A percentile compares a stretch with the other conserved stretches of the same genome.
These are phyloP conservation scores for Colletotrichum agaves DNA, from an alignment of 2,329 filamentous ascomycete genomes.

Conservation along the genomic window DNA sequence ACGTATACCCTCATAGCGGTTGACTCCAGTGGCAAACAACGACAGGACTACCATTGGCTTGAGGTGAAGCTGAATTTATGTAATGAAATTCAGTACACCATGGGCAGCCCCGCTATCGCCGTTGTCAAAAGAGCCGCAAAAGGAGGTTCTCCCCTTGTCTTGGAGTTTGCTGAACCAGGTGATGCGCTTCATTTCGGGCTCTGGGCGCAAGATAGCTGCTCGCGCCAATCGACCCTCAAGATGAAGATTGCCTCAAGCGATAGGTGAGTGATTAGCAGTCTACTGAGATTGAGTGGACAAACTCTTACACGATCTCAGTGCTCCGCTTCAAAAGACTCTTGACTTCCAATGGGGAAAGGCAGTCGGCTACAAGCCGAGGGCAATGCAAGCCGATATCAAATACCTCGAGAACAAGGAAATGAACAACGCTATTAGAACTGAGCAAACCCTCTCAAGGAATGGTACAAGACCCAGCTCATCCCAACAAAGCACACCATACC, in stretches of 20 bases:
- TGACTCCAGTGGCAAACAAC: background rate
- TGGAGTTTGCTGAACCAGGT: background rate
- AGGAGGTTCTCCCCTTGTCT: background rate
- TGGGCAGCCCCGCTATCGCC: background rate
- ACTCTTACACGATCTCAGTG: conserved; percentile 2
- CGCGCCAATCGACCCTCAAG: background rate
- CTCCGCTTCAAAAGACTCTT: conserved; percentile 5
- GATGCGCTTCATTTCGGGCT: background rate
- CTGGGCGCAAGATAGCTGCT: background rate
- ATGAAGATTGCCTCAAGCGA: background rate
- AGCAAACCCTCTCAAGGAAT: background rate
- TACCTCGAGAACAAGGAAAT: conserved; percentile 11
- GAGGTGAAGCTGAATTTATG: conserved; percentile 23
- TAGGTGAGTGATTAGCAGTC: background rate
- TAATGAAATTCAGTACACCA: background rate
- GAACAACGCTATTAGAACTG: background rate
- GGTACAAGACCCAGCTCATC: background rate
- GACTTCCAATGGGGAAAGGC: background rate
- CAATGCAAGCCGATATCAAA: conserved; percentile 11
- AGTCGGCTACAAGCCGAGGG: background rate
- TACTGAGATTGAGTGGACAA: background rate
- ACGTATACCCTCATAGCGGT: background rate
- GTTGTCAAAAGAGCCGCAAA: background rate
- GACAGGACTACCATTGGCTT: conserved; percentile 13
- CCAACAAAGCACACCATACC: background rate